Percentiles rank a stretch among this genome's conserved stretches.
These are phyloP conservation scores for Pyrus betulifolia DNA, from an alignment of 306 rosid genomes.

Conservation along the genomic window DNA sequence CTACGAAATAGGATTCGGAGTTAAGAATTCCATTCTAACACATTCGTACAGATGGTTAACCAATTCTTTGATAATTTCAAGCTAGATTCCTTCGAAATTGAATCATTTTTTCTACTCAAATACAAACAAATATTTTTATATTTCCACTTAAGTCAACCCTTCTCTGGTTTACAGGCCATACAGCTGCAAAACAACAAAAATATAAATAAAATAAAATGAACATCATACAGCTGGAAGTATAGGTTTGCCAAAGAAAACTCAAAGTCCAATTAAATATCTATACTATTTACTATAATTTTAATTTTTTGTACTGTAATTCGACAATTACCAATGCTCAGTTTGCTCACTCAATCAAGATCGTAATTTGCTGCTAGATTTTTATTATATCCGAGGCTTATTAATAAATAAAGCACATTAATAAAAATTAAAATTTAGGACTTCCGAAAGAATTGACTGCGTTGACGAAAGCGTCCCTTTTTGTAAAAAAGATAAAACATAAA, in stretches of 20 bases:
- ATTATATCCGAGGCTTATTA: not conserved
- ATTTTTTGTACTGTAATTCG: slow-evolving; percentile 16
- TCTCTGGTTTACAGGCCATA: not conserved
- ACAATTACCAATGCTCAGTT: not conserved
- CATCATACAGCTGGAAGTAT: slow-evolving; percentile 46
- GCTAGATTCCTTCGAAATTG: not conserved
- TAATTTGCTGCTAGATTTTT: slow-evolving; percentile 12
- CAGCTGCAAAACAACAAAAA: slow-evolving; percentile 22
- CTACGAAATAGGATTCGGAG: no score
- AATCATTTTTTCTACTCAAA: no score
- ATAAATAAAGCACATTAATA: not conserved
- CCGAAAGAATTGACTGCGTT: no score
- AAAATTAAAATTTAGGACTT: not conserved
- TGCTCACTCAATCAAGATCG: slow-evolving; percentile 8
- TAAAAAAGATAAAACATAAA: no score
- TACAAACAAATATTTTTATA: no score
- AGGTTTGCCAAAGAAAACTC: not conserved
- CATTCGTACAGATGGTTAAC: not conserved
- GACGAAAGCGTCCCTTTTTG: no score
- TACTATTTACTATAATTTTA: not conserved
- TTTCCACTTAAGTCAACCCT: not conserved
- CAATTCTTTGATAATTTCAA: not conserved
- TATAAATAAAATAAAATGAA: not conserved
- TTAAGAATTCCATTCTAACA: no score
- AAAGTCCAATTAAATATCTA: not conserved